Conservation (phyloP, 2,329 filamentous ascomycete genomes). For the Scytalidium sp. region DNA sequence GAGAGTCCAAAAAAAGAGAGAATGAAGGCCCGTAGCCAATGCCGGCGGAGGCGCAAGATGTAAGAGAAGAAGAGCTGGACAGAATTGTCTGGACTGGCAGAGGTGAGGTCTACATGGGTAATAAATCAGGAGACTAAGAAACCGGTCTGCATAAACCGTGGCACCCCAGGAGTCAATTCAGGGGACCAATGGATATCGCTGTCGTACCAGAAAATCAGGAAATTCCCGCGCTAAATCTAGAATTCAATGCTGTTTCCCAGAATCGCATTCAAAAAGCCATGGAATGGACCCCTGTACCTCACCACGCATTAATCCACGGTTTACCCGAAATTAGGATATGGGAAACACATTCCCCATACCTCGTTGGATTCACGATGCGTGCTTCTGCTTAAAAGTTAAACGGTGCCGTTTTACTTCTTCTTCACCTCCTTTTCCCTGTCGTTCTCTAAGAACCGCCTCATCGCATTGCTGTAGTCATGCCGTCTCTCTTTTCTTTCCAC, state of each 20-base stretch:
- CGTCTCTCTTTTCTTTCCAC: neutral
- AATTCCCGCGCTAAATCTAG: neutral
- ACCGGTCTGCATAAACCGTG: neutral
- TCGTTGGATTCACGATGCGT: neutral
- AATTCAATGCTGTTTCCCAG: neutral
- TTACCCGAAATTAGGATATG: neutral
- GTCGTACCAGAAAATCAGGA: neutral
- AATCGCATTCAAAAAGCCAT: neutral
- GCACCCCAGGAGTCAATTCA: neutral
- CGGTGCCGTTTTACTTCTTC: conserved; percentile 5
- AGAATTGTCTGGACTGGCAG: neutral
- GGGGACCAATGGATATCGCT: neutral
- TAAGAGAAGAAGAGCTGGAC: neutral
- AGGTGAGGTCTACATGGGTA: neutral
- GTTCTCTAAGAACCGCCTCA: neutral
- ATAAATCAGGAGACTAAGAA: neutral
- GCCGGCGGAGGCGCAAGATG: no score
- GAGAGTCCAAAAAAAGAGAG: neutral
- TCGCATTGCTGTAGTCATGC: neutral
- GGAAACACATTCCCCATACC: neutral
- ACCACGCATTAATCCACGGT: neutral
- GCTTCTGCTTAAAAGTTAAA: neutral
- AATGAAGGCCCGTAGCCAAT: no score
- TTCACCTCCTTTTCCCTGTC: conserved; percentile 19
- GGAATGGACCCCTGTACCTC: neutral